These are phyloP conservation scores for Globisporangium rhizosaccharum DNA, from an alignment of 352 stramenopile species.

Conservation along the genomic window DNA sequence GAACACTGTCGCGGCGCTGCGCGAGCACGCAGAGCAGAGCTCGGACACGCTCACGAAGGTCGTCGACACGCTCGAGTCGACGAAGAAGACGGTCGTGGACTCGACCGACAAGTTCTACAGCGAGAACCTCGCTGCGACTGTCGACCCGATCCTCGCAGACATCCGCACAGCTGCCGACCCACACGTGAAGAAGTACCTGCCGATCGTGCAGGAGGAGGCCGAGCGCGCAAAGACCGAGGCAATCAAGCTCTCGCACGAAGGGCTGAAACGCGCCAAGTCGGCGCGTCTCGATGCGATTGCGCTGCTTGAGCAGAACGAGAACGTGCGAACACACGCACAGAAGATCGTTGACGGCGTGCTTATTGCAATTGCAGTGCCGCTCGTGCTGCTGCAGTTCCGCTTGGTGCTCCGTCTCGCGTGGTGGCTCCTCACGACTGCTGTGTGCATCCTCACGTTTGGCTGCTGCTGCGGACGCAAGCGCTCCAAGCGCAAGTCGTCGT, in stretches of 20 bases:
- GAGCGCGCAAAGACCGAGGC: slow-evolving; percentile 30
- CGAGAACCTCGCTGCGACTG: slow-evolving; percentile 56
- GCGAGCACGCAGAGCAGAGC: slow-evolving; percentile 40
- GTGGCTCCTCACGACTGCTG: slow-evolving; percentile 46
- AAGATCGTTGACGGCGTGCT: slow-evolving; percentile 63
- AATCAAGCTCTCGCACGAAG: slow-evolving; percentile 36
- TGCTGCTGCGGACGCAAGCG: slow-evolving; percentile 52
- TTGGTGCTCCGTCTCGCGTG: slow-evolving; percentile 43
- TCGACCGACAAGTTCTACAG: slow-evolving; percentile 56
- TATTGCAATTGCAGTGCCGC: slow-evolving; percentile 34
- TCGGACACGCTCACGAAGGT: slow-evolving; percentile 41
- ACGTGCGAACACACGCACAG: slow-evolving; percentile 52
- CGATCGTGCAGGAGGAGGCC: slow-evolving; percentile 42
- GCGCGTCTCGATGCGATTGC: slow-evolving; percentile 44
- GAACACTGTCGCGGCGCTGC: slow-evolving; percentile 26
- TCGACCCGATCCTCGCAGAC: slow-evolving; percentile 55
- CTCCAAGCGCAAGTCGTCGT: slow-evolving; percentile 31
- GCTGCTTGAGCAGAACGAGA: slow-evolving; percentile 52
- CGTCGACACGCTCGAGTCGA: slow-evolving; percentile 38
- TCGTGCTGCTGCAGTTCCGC: slow-evolving; percentile 44
- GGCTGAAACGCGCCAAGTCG: slow-evolving; percentile 35
- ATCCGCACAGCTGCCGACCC: slow-evolving; percentile 42
- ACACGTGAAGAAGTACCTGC: slow-evolving; percentile 50
- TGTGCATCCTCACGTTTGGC: slow-evolving; percentile 50
- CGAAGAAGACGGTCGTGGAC: slow-evolving; percentile 39